A percentile compares a stretch with the other conserved stretches of the same genome.
phyloP scores from a whole-genome alignment of 1,284 basidiomycete genomes.

The Ustilago xerochloae region DNA sequence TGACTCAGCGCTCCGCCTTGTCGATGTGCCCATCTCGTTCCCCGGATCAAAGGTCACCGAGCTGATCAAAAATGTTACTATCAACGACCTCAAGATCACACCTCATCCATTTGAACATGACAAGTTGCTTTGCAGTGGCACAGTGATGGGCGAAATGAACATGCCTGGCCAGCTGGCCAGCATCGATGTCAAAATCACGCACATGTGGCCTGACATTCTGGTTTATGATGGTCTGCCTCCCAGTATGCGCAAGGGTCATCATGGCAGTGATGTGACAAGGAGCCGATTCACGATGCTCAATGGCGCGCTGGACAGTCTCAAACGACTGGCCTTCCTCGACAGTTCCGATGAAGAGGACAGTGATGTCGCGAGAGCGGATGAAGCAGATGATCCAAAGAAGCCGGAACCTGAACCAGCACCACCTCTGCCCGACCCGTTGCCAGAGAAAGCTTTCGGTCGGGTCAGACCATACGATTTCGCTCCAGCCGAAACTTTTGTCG shows the following conservation, averaged over 20 bases:
- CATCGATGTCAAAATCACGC: constrained; percentile 60
- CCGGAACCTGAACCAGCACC: constrained; percentile 49
- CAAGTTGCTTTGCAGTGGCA: constrained; percentile 60
- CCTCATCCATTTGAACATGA: constrained; percentile 61
- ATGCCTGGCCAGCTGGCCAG: constrained; percentile 59
- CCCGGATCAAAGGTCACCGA: constrained; percentile 62
- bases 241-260: constrained; percentile 45
- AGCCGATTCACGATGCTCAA: constrained; percentile 20
- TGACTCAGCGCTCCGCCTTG: constrained; percentile 49
- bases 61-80: constrained; percentile 64
- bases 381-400: constrained; percentile 28
- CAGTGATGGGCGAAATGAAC: constrained; percentile 58
- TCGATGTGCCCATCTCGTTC: constrained; percentile 61
- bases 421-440: constrained; percentile 58
- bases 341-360: constrained; percentile 5
- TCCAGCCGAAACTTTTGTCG: constrained; percentile 52
- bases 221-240: constrained; percentile 62
- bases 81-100: constrained; percentile 60
- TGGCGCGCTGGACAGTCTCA: constrained; percentile 29
- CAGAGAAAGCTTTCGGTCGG: constrained; percentile 58
- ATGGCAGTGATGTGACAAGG: neutral
- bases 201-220: constrained; percentile 63
- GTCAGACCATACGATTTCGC: constrained; percentile 58
- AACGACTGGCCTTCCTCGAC: constrained; percentile 29
- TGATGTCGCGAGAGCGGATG: neutral